Conservation (phyloP, 75 land plant genomes). For the Isoetes taiwanensis region DNA sequence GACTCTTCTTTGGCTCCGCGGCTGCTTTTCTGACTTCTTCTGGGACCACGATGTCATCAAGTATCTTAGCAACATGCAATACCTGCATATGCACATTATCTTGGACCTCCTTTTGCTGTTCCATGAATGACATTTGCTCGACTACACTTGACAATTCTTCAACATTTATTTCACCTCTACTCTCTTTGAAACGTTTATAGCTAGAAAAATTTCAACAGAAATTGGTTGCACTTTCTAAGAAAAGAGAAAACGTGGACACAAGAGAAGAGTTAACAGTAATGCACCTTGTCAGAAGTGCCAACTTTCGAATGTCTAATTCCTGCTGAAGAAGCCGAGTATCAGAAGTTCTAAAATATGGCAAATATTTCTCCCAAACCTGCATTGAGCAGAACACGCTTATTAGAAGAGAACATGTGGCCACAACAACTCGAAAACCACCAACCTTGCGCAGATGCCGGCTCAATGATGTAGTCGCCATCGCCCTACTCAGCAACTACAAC, state of each 20-base stretch:
- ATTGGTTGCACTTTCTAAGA: neutral
- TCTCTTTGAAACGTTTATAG: constrained; percentile 45
- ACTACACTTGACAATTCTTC: constrained; percentile 62
- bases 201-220: constrained; percentile 20
- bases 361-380: constrained; percentile 39
- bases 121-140: constrained; percentile 38
- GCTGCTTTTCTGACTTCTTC: constrained; percentile 10
- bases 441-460: no score
- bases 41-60: constrained; percentile 63
- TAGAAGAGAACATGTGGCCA: no score
- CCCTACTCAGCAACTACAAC: no score
- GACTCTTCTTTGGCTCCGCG: constrained; percentile 6
- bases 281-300: constrained; percentile 76
- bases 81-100: constrained; percentile 68
- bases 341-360: constrained; percentile 22
- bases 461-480: no score
- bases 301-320: constrained; percentile 73
- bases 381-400: neutral
- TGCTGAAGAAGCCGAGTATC: constrained; percentile 67
- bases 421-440: no score
- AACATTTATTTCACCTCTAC: constrained; percentile 40
- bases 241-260: neutral
- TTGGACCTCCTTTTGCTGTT: constrained; percentile 67
- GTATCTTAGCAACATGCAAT: constrained; percentile 19
- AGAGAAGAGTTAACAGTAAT: neutral